phyloP scores from a whole-genome alignment of 2,329 filamentous ascomycete genomes.

The Rhynchosporium secalis region DNA sequence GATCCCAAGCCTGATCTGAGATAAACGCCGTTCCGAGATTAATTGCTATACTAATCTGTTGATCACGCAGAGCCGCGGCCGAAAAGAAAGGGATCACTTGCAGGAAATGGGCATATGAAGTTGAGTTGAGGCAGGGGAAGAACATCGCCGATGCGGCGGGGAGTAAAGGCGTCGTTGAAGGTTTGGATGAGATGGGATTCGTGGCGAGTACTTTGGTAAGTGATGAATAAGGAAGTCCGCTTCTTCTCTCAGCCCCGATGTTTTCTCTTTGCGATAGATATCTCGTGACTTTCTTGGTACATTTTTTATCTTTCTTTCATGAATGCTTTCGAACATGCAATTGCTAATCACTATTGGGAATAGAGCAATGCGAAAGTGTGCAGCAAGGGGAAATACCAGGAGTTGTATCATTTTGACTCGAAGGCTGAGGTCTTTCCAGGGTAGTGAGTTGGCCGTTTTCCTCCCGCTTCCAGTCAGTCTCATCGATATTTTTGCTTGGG shows the following conservation, averaged over 20 bases:
- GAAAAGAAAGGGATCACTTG: constrained; percentile 11
- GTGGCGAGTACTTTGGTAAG: constrained; percentile 41
- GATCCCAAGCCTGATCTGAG: too few species aligned
- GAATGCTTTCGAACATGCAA: too few species aligned
- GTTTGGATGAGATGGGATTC: constrained; percentile 49
- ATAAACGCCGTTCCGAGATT: too few species aligned
- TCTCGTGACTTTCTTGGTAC: too few species aligned
- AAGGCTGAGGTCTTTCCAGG: constrained; percentile 49
- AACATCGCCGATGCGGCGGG: constrained; percentile 57
- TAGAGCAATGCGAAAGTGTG: constrained; percentile 48
- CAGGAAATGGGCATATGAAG: constrained; percentile 49
- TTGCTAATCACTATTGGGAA: too few species aligned
- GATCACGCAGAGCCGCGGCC: background rate
- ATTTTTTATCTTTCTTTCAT: too few species aligned
- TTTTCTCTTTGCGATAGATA: too few species aligned
- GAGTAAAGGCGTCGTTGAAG: constrained; percentile 36
- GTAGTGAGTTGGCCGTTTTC: constrained; percentile 8
- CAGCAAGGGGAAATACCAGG: constrained; percentile 47
- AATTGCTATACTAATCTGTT: too few species aligned
- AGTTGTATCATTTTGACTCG: constrained; percentile 54
- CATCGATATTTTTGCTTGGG: background rate
- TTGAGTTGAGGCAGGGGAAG: constrained; percentile 52
- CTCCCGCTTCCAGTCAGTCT: background rate
- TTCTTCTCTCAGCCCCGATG: too few species aligned
- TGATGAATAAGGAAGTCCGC: too few species aligned